phyloP scores from a whole-genome alignment of 2,329 filamentous ascomycete species.

The Trichoderma afroharzianum region DNA sequence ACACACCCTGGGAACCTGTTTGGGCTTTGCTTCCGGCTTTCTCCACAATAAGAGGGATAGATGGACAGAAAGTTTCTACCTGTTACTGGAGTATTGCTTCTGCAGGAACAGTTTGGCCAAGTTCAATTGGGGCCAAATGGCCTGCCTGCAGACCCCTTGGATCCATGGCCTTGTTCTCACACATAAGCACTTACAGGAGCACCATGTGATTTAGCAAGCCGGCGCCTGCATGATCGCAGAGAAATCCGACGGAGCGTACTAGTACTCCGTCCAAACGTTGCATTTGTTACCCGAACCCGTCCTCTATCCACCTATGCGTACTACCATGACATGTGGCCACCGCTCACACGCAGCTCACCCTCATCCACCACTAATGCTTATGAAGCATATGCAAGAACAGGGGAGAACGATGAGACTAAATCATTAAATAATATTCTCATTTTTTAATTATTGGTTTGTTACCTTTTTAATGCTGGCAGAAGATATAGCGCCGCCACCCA shows the following conservation, averaged over 20 bases:
- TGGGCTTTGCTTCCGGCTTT: neutral
- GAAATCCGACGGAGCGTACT: neutral
- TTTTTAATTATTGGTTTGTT: neutral
- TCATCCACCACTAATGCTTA: neutral
- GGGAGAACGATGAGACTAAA: neutral
- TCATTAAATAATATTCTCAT: neutral
- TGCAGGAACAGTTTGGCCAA: neutral
- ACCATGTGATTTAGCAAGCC: neutral
- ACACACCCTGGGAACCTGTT: neutral
- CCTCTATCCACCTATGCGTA: neutral
- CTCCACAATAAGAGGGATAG: neutral
- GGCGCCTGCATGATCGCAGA: neutral
- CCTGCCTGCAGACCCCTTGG: neutral
- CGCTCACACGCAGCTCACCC: neutral
- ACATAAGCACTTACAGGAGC: neutral
- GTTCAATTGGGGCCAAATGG: slow-evolving; percentile 5
- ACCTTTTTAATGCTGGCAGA: slow-evolving; percentile 16
- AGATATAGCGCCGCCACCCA: slow-evolving; percentile 25
- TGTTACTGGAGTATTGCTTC: neutral
- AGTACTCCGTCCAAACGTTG: neutral
- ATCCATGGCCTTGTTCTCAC: neutral
- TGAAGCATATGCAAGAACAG: neutral
- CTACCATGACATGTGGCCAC: neutral
- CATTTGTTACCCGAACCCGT: neutral
- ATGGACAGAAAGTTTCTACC: neutral